These are phyloP conservation scores for Gamarada debralockiae DNA, from an alignment of 495 filamentous ascomycete species.

Conservation along the genomic window DNA sequence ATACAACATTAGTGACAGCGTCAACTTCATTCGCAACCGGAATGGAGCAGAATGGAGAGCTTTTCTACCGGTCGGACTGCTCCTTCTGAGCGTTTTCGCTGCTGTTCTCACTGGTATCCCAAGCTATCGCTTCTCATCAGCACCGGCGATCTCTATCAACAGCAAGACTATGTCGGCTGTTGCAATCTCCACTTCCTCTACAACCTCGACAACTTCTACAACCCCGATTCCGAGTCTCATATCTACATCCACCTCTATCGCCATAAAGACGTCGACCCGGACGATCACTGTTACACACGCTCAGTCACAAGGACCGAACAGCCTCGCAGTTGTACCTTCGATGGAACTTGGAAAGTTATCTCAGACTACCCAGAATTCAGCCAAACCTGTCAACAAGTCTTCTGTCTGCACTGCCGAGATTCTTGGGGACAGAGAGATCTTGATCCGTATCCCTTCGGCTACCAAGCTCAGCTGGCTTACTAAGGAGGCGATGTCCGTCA, in stretches of 20 bases:
- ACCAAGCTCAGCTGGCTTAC: constrained; percentile 38
- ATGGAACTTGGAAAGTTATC: constrained; percentile 26
- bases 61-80: constrained; percentile 17
- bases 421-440: constrained; percentile 56
- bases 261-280: constrained; percentile 16
- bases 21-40: constrained; percentile 13
- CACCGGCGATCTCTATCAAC: constrained; percentile 25
- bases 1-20: constrained; percentile 11
- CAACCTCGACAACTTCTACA: constrained; percentile 6
- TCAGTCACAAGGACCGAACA: constrained; percentile 22
- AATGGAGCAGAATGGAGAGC: constrained; percentile 15
- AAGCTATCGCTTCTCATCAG: constrained; percentile 10
- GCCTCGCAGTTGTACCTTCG: constrained; percentile 28
- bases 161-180: constrained; percentile 21
- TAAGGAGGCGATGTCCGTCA: constrained; percentile 50
- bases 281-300: constrained; percentile 24
- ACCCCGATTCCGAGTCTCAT: constrained; percentile 2
- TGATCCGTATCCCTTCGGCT: constrained; percentile 43
- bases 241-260: constrained; percentile 9
- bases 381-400: constrained; percentile 33
- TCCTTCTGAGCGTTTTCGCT: constrained; percentile 18
- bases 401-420: constrained; percentile 35
- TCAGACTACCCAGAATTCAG: constrained; percentile 32
- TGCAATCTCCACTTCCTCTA: constrained; percentile 16
- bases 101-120: constrained; percentile 13